These are phyloP conservation scores for Tritrichomonas musculus DNA, from an alignment of 208 protist genomes.

Conservation along the genomic window DNA sequence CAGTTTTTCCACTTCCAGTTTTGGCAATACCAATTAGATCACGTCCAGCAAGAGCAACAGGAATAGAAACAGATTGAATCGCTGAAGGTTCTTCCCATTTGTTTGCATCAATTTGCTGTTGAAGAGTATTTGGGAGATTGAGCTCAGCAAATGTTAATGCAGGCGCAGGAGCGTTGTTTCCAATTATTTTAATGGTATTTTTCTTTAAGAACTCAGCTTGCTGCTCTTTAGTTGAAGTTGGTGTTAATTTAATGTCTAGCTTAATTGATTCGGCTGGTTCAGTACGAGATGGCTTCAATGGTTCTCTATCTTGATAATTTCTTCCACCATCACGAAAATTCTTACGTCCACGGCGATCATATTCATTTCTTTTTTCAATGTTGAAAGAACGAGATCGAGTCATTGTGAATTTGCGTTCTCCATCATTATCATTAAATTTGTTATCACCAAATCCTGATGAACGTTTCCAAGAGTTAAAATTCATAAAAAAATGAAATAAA, in stretches of 20 bases:
- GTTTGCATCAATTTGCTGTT: neutral
- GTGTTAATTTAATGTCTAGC: neutral
- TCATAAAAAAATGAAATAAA: too few relatives aligned
- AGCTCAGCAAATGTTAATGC: conserved; percentile 1
- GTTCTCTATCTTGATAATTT: neutral
- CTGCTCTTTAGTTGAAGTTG: neutral
- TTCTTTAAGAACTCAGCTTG: neutral
- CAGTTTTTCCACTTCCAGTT: conserved; percentile 71
- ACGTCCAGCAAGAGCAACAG: conserved; percentile 74
- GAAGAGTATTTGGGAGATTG: neutral
- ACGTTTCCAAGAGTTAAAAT: too few relatives aligned
- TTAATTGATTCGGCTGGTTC: neutral
- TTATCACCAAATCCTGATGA: neutral
- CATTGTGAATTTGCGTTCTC: neutral
- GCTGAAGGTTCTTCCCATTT: conserved; percentile 71
- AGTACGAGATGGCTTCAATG: neutral
- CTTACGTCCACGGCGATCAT: neutral
- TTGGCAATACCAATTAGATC: conserved; percentile 55
- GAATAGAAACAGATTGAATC: conserved; percentile 76
- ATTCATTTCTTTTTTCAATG: neutral
- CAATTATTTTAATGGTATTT: neutral
- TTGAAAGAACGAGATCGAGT: neutral
- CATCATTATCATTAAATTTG: too few relatives aligned
- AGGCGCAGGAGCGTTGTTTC: neutral
- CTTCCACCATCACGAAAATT: neutral